Evolutionary conservation across 2,329 filamentous ascomycete species (phyloP), one percentile per base, ranked within the genome.

Genomic region (Fusarium nelsonii): DNA sequence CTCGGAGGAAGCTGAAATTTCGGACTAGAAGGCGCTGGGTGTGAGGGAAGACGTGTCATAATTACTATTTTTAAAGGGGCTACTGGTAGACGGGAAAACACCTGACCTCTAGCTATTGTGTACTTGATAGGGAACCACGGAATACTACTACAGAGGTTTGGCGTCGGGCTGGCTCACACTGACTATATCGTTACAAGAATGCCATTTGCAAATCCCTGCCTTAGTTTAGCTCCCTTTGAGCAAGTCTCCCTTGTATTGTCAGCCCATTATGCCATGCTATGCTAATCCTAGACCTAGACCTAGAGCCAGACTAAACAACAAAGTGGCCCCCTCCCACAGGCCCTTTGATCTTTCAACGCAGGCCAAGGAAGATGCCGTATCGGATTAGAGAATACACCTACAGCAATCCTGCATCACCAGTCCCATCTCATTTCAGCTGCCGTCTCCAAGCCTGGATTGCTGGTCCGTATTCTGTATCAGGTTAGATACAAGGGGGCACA

Each of bases 11-110:
- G 39, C 44, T 69, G 41, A 52, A 45, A 18, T 55, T 68, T 61
- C 40, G 40, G 41, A 59, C 66, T 62, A 67, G 63, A 66, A 67
- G 69, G 69, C 63, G 73, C 65, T 62, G 52, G 73, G 63, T 45
- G 40, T 28, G 51, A 68, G 56, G 63, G 53, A 68, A 67, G 71
- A 75, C 53, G 68, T 72, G 73, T 74, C 70, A 75, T 75, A 75
- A 73, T 74, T 74, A 69, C 65, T 67, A 74, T 66, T 65, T 65
- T 61, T 71, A 53, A 72, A 44, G 48, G 56, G 54, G 66, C 59
- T 68, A 63, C 49, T 72, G 70, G 55, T 51, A 55, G 50, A 71
- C 50, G 52, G 56, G 63, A 70, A 74, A 65, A 68, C 57, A 63
- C 63, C 65, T 63, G 52, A 67, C 52, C 67, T 53, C 32, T 53